Evolutionary conservation across 495 filamentous ascomycete genomes (phyloP).

Genomic region (Podospora fimiseda): DNA sequence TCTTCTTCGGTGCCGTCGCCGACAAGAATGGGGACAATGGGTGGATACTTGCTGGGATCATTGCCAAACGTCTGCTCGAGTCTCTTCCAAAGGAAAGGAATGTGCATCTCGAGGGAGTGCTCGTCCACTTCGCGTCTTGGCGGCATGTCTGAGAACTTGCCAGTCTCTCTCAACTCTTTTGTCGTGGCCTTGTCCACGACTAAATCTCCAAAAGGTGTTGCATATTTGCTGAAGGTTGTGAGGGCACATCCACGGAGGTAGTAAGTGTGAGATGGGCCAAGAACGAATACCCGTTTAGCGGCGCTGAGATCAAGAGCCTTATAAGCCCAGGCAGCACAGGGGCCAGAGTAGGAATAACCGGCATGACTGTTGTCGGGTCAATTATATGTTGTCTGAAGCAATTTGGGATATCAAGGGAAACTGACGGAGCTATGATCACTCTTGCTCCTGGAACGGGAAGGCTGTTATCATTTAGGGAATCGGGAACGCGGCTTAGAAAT

Average conservation of each 20-base stretch:
- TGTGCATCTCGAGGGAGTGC: conserved; percentile 95
- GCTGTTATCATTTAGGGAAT: conserved; percentile 48
- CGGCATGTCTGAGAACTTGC: conserved; percentile 70
- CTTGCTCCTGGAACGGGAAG: conserved; percentile 73
- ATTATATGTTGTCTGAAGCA: no score
- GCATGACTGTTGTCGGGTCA: conserved; percentile 61
- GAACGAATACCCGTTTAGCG: conserved; percentile 84
- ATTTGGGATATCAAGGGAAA: conserved; percentile 14
- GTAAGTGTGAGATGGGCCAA: conserved; percentile 89
- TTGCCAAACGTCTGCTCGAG: conserved; percentile 50
- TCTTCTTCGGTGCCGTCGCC: conserved; percentile 61
- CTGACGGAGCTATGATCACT: conserved; percentile 94
- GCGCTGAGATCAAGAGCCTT: conserved; percentile 73
- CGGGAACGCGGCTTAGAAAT: conserved; percentile 70
- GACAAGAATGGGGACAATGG: conserved; percentile 80
- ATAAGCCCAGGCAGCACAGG: conserved; percentile 93
- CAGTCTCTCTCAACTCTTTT: conserved; percentile 52
- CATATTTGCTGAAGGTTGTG: conserved; percentile 67
- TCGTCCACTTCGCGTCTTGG: conserved; percentile 69
- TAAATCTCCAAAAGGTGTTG: conserved; percentile 79
- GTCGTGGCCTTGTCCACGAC: conserved; percentile 64
- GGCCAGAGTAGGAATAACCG: conserved; percentile 91
- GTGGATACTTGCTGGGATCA: conserved; percentile 51
- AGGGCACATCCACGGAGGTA: conserved; percentile 73
- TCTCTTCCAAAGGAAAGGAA: conserved; percentile 89